These are phyloP conservation scores for Collybia sp. DNA, from an alignment of 768 basidiomycete genomes.

Conservation along the genomic window DNA sequence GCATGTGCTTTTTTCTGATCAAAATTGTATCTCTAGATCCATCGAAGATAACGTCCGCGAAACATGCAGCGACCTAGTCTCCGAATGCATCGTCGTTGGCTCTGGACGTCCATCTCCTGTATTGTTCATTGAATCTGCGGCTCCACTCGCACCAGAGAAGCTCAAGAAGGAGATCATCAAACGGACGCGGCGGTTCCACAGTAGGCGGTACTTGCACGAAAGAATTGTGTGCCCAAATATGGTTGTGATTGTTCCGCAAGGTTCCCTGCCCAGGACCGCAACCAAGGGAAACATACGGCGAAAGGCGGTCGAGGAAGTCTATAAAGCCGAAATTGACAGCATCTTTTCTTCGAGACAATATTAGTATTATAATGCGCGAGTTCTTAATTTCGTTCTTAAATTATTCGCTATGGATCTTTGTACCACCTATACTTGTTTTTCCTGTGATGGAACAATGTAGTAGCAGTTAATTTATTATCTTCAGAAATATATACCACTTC, in stretches of 20 bases:
- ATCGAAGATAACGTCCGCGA: conserved; percentile 73
- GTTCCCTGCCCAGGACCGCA: conserved; percentile 65
- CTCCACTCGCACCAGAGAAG: conserved; percentile 43
- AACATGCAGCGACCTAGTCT: conserved; percentile 58
- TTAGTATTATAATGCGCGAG: too few relatives aligned
- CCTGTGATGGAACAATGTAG: too few relatives aligned
- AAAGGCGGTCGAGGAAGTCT: conserved; percentile 65
- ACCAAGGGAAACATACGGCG: conserved; percentile 81
- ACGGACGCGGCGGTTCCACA: conserved; percentile 67
- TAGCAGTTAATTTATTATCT: too few relatives aligned
- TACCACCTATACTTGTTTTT: too few relatives aligned
- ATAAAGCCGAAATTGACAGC: conserved; percentile 47
- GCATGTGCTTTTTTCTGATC: conserved; percentile 8
- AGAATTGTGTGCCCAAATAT: conserved; percentile 59
- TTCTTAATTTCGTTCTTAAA: too few relatives aligned
- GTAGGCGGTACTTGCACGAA: conserved; percentile 71
- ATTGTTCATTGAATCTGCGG: conserved; percentile 64
- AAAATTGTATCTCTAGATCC: conserved; percentile 35
- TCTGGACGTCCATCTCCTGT: conserved; percentile 69
- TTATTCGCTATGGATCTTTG: too few relatives aligned
- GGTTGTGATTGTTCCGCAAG: conserved; percentile 57
- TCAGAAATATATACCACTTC: too few relatives aligned
- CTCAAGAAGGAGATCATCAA: conserved; percentile 68
- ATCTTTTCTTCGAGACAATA: conserved; percentile 25
- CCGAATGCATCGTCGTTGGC: conserved; percentile 77